These are phyloP conservation scores for Digitaria exilis DNA, from an alignment of 202 grass and related monocot genomes.

Conservation along the genomic window DNA sequence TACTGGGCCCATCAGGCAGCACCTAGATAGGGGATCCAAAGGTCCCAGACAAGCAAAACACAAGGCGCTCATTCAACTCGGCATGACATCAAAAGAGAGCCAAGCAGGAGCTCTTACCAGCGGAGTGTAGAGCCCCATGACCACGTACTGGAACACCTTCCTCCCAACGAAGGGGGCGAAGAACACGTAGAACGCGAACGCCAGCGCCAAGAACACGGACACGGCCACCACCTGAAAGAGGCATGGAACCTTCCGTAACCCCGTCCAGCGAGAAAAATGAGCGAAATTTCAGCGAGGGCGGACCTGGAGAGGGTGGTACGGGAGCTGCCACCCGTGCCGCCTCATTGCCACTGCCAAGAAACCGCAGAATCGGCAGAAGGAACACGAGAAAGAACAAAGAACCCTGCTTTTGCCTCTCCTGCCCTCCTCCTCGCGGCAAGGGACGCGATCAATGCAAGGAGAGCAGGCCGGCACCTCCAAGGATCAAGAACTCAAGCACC, in stretches of 20 bases:
- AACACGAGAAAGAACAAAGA: slow-evolving; percentile 2
- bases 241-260: slow-evolving; percentile 1
- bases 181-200: slow-evolving; percentile 99
- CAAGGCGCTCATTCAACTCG: slow-evolving; percentile 29
- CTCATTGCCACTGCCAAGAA: slow-evolving; percentile 62
- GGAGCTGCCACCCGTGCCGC: slow-evolving; percentile 96
- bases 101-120: slow-evolving; percentile 55
- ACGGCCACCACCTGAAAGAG: slow-evolving; percentile 83
- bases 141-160: slow-evolving; percentile 73
- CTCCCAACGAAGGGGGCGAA: slow-evolving; percentile 91
- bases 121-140: slow-evolving; percentile 88
- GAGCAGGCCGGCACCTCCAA: neutral
- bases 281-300: slow-evolving; percentile 3
- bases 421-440: neutral
- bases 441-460: slow-evolving; percentile 38
- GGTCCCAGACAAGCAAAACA: slow-evolving; percentile 29
- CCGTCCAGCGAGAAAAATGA: neutral
- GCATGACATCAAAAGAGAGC: neutral
- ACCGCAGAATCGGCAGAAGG: neutral
- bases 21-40: slow-evolving; percentile 48
- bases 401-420: neutral
- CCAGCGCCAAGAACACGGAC: slow-evolving; percentile 91
- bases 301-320: slow-evolving; percentile 97
- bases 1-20: slow-evolving; percentile 33
- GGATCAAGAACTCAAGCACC: slow-evolving; percentile 16